Base-by-base conservation (phyloP, 1,139 yeast genomes). In the Meyerozyma guilliermondii region DNA sequence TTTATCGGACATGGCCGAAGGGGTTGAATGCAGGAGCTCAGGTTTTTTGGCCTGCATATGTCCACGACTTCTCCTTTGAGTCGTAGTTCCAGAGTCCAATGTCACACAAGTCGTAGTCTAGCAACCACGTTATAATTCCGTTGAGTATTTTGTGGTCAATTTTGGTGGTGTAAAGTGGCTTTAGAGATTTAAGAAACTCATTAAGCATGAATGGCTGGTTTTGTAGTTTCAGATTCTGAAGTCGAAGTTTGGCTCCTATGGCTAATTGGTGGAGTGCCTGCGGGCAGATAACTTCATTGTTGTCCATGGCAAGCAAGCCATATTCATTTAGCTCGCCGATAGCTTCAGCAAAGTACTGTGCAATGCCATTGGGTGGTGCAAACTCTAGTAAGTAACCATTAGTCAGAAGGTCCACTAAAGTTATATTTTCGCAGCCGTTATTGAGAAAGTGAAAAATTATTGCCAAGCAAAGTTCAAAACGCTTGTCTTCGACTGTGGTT, bases 1-100 rank as follows among this genome's bases (percentile, higher is more conserved):
- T 23, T 33, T 33, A 33, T 33, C 36, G 36, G 23, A 33, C 20
- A 20, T 33, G 14, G 36, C 23, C 36, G 36, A 33, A 16, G 8
- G 2, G 9, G 24, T 20, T 33, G 11, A 5, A 11, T 33, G 36
- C 36, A 17, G 23, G 24, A 33, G 16, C 18, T n/a, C 5, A 6
- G 13, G 3, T 26, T 26, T 10, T 7, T 10, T 3, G 23, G 23
- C 24, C 36, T 20, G 36, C 23, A 33, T 33, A 17, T 13, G 16
- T 22, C 36, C 36, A 33, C 10, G 24, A 10, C 14, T n/a, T 33
- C 14, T 20, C 24, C 36, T 17, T 17, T 17, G 13, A 11, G 24
- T 33, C 36, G 24, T 33, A 33, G 14, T 17, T 18, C 36, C 36
- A 33, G 6, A 4, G n/a, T 17, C 24, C 24, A n/a, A 17, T 17